phyloP scores from a whole-genome alignment of 345 rosid species.

The Capsella bursapastoris region DNA sequence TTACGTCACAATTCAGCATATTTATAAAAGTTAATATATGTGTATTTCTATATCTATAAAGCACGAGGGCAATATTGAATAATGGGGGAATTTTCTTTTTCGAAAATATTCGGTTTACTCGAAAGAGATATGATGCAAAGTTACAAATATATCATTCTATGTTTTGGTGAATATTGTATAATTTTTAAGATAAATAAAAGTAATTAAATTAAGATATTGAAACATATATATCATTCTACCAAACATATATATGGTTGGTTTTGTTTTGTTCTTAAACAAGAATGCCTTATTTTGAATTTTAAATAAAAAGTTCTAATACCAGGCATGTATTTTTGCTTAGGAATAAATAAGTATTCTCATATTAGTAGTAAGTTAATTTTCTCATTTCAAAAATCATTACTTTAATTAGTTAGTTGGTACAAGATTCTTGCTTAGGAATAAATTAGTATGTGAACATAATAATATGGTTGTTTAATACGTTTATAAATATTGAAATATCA shows the following conservation, averaged over 20 bases:
- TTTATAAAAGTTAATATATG: slow-evolving; percentile 4
- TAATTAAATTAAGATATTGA: too few relatives aligned
- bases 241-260: too few relatives aligned
- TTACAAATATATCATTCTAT: slow-evolving; percentile 25
- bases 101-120: slow-evolving; percentile 23
- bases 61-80: slow-evolving; percentile 4
- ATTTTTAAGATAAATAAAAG: not conserved
- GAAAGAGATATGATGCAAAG: slow-evolving; percentile 29
- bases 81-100: slow-evolving; percentile 11
- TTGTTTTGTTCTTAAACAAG: too few relatives aligned
- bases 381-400: too few relatives aligned
- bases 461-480: not conserved
- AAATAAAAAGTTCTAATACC: too few relatives aligned
- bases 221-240: too few relatives aligned
- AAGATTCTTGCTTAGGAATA: slow-evolving; percentile 7
- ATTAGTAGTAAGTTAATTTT: too few relatives aligned
- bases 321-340: too few relatives aligned
- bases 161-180: not conserved
- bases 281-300: too few relatives aligned
- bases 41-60: not conserved
- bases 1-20: slow-evolving; percentile 26
- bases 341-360: too few relatives aligned
- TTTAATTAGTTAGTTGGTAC: not conserved
- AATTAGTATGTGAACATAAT: not conserved
- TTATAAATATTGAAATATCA: not conserved